Conservation (phyloP, 352 stramenopile genomes). For the Globisporangium emineosum region DNA sequence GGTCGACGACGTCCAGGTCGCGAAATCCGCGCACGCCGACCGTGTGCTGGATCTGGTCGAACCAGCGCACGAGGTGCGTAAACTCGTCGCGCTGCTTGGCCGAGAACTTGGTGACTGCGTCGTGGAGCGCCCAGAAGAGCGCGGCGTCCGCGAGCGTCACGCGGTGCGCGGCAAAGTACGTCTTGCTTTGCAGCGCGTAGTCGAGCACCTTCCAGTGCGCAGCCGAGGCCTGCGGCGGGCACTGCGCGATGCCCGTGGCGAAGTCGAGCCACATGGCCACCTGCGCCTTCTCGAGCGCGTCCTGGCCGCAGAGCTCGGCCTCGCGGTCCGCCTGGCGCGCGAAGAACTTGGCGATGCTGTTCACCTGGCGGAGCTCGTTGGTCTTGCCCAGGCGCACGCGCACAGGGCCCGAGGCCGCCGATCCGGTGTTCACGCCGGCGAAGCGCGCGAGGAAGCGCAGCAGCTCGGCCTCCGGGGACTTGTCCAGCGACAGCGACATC, state of each 20-base stretch:
- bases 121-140: constrained; percentile 68
- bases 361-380: constrained; percentile 69
- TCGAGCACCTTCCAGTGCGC: constrained; percentile 71
- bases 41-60: constrained; percentile 86
- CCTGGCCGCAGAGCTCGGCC: constrained; percentile 54
- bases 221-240: constrained; percentile 26
- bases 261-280: constrained; percentile 81
- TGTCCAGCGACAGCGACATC: constrained; percentile 84
- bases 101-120: constrained; percentile 34
- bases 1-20: constrained; percentile 59
- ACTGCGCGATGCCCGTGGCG: constrained; percentile 43
- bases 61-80: constrained; percentile 73
- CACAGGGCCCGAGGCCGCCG: constrained; percentile 66
- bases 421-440: constrained; percentile 68
- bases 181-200: constrained; percentile 44
- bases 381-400: constrained; percentile 71
- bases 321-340: constrained; percentile 71
- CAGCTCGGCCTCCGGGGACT: constrained; percentile 67
- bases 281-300: constrained; percentile 63
- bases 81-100: constrained; percentile 42
- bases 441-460: constrained; percentile 83
- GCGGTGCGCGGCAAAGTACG: constrained; percentile 65
- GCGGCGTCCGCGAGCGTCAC: constrained; percentile 76
- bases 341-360: constrained; percentile 76
- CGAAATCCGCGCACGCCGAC: constrained; percentile 78